These are phyloP conservation scores for Arxiozyma slooffiae DNA, from an alignment of 1,139 yeast genomes.

Conservation along the genomic window DNA sequence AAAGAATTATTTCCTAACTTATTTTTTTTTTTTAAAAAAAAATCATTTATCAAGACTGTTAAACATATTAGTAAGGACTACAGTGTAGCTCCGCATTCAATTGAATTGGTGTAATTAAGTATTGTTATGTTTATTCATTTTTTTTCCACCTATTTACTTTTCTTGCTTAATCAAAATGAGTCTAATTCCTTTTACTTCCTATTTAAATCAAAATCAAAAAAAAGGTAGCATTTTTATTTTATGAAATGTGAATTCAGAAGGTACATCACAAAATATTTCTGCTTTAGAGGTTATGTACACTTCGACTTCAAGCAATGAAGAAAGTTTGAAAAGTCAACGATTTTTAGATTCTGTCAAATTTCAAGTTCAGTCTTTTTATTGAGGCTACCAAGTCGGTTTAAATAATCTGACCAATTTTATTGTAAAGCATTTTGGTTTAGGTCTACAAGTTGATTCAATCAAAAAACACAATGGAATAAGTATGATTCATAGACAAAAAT, in stretches of 20 bases:
- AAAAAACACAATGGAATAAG: constrained; percentile 41
- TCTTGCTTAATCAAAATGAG: no score
- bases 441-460: constrained; percentile 67
- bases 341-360: constrained; percentile 68
- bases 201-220: no score
- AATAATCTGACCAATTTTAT: constrained; percentile 55
- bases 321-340: constrained; percentile 58
- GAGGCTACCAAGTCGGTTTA: constrained; percentile 83
- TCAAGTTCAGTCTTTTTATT: constrained; percentile 75
- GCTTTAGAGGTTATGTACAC: constrained; percentile 77
- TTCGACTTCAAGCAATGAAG: constrained; percentile 54
- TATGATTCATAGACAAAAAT: constrained; percentile 56
- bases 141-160: no score
- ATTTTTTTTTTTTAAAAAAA: no score
- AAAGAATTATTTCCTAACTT: neutral
- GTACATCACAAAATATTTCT: constrained; percentile 57
- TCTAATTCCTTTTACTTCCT: no score
- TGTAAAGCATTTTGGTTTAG: constrained; percentile 84
- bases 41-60: no score
- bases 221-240: neutral
- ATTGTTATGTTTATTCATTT: no score
- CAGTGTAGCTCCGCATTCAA: no score
- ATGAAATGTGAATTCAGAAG: constrained; percentile 48
- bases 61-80: no score
- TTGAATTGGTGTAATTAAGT: no score